A percentile compares a stretch with the other conserved stretches of the same genome.
phyloP scores from a whole-genome alignment of 306 rosid genomes.

The Sicyos edulis region DNA sequence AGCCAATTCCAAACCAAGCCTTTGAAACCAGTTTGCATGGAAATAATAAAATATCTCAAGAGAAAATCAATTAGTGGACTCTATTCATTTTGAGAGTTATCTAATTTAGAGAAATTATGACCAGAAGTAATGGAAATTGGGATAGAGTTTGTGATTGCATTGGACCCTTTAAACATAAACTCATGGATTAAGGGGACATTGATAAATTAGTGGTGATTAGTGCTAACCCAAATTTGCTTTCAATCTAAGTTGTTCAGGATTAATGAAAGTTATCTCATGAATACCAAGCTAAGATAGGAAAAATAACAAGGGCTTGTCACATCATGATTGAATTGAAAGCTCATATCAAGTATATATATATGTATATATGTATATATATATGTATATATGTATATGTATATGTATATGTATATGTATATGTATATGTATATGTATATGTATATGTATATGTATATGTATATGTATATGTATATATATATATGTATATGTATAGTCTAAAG shows the following conservation, averaged over 20 bases:
- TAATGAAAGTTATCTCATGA: not conserved
- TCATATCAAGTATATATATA: no score
- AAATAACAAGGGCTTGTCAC: not conserved
- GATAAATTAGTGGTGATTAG: not conserved
- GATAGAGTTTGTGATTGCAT: not conserved
- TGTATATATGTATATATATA: no score
- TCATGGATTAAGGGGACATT: not conserved
- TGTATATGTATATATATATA: no score
- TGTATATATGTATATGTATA: no score
- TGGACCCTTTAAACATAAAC: not conserved
- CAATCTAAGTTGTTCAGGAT: not conserved
- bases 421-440: no score
- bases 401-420: no score
- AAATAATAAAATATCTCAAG: not conserved
- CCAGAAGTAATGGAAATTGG: not conserved
- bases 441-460: no score
- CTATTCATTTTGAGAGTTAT: not conserved
- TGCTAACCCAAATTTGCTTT: not conserved
- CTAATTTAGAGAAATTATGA: not conserved
- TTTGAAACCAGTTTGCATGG: not conserved
- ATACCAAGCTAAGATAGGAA: not conserved
- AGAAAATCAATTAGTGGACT: not conserved
- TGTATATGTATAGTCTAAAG: no score
- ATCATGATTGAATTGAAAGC: not conserved
- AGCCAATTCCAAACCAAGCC: no score